These are phyloP conservation scores for Nakazawaea molendinolei DNA, from an alignment of 805 yeast genomes.

Conservation along the genomic window DNA sequence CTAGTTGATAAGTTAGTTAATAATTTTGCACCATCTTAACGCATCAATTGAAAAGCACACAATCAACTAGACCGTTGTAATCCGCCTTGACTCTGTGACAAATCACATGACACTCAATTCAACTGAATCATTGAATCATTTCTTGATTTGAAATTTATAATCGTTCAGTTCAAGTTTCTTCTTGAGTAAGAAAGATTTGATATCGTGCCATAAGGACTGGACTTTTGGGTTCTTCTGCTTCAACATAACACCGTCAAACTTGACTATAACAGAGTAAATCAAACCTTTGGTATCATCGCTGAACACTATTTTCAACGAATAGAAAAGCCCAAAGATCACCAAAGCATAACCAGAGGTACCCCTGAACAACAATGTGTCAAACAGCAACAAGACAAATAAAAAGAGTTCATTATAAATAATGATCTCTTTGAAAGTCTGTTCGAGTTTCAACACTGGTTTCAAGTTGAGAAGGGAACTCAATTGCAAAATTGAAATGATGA, in stretches of 20 bases:
- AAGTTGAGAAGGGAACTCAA: conserved; percentile 35
- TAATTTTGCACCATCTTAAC: no score
- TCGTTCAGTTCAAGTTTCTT: conserved; percentile 31
- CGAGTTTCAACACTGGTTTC: conserved; percentile 30
- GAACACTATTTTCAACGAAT: conserved; percentile 66
- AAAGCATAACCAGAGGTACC: conserved; percentile 68
- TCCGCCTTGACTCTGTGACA: no score
- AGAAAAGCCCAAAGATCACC: conserved; percentile 47
- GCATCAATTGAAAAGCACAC: no score
- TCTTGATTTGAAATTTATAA: conserved; percentile 15
- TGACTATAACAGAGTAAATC: conserved; percentile 32
- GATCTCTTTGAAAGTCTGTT: conserved; percentile 32
- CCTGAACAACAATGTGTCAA: conserved; percentile 58
- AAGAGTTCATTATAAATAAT: conserved; percentile 58
- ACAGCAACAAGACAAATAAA: conserved; percentile 42
- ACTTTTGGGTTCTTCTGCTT: conserved; percentile 40
- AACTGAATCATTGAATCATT: no score
- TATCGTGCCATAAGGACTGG: conserved; percentile 29
- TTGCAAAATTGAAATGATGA: conserved; percentile 53
- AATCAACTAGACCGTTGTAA: no score
- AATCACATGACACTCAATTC: no score
- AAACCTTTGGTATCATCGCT: conserved; percentile 39
- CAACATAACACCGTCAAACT: conserved; percentile 35
- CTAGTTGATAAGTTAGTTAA: no score
- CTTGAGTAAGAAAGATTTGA: conserved; percentile 33